phyloP scores from a whole-genome alignment of 768 basidiomycete species.

The Leccinum disarticulatum region DNA sequence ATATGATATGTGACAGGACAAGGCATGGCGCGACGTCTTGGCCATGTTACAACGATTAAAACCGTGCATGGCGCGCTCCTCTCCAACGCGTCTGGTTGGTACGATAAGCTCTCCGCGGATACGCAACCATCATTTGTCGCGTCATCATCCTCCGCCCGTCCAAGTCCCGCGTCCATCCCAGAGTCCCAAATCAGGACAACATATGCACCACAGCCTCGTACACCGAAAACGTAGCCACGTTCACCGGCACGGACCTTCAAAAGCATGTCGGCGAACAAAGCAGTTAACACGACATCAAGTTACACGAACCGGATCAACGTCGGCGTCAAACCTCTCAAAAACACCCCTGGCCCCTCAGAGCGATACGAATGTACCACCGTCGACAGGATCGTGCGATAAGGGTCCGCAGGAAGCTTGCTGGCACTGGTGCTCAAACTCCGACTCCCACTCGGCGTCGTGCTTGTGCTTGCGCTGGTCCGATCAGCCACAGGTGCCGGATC shows the following conservation, averaged over 20 bases:
- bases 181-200: conserved; percentile 23
- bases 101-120: not conserved
- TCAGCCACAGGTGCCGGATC: conserved; percentile 2
- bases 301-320: conserved; percentile 68
- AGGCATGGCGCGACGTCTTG: too few species aligned
- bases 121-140: not conserved
- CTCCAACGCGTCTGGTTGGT: too few species aligned
- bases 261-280: conserved; percentile 3
- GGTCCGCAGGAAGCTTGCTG: conserved; percentile 34
- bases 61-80: too few species aligned
- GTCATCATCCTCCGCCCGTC: not conserved
- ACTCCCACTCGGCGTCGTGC: not conserved
- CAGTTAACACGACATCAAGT: not conserved
- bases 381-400: conserved; percentile 57
- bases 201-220: conserved; percentile 61
- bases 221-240: conserved; percentile 76
- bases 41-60: too few species aligned
- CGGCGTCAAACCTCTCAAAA: conserved; percentile 75
- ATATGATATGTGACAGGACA: too few species aligned
- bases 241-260: conserved; percentile 76
- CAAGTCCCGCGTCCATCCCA: not conserved
- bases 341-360: conserved; percentile 64
- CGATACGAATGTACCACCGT: conserved; percentile 62
- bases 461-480: not conserved
- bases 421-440: not conserved